These are phyloP conservation scores for Nakazawaea populi DNA, from an alignment of 805 yeast species.

Conservation along the genomic window DNA sequence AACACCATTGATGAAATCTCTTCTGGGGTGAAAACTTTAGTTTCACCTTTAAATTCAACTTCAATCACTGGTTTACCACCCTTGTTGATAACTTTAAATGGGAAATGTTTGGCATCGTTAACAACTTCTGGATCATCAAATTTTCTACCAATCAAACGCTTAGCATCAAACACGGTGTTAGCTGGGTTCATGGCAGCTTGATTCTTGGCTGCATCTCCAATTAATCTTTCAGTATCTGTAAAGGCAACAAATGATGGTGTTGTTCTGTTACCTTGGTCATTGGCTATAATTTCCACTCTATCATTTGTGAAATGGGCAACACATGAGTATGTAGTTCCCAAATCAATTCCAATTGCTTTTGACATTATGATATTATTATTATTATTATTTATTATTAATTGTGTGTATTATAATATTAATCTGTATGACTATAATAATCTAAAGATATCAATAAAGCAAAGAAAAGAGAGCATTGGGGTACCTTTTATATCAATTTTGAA, in stretches of 20 bases:
- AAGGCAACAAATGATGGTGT: slow-evolving; percentile 96
- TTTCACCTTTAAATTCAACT: slow-evolving; percentile 94
- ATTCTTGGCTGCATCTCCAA: slow-evolving; percentile 97
- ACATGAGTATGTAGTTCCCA: slow-evolving; percentile 91
- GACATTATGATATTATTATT: slow-evolving; percentile 25
- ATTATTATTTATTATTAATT: too few relatives aligned
- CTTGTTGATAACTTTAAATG: slow-evolving; percentile 78
- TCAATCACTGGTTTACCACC: slow-evolving; percentile 83
- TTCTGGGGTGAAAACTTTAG: slow-evolving; percentile 87
- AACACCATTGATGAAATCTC: slow-evolving; percentile 89
- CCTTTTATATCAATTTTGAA: not conserved
- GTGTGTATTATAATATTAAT: not conserved
- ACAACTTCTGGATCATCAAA: slow-evolving; percentile 76
- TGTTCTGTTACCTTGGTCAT: slow-evolving; percentile 98
- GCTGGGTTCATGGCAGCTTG: slow-evolving; percentile 92
- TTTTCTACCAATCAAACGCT: slow-evolving; percentile 92
- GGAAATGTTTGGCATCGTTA: slow-evolving; percentile 87
- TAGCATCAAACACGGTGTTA: slow-evolving; percentile 88
- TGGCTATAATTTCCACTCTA: slow-evolving; percentile 91
- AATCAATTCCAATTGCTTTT: slow-evolving; percentile 67
- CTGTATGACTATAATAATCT: not conserved
- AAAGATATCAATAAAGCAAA: not conserved
- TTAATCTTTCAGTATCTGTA: slow-evolving; percentile 86
- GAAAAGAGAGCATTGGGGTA: not conserved
- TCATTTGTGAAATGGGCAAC: slow-evolving; percentile 92